Conservation (phyloP, 176 grass and related monocot species). For the Thinopyrum elongatum region DNA sequence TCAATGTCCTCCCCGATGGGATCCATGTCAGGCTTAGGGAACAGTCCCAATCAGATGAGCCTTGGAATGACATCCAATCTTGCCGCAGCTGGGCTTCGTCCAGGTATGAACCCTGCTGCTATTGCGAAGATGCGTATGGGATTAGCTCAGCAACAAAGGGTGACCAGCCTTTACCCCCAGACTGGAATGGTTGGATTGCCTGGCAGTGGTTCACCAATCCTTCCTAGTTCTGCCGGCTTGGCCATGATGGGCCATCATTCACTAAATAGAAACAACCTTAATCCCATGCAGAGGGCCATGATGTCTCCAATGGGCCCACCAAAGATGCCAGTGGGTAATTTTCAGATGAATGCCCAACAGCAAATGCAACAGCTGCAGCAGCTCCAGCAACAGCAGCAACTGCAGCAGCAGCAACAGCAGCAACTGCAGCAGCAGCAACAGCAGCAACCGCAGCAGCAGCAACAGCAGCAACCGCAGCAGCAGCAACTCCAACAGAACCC, state of each 20-base stretch:
- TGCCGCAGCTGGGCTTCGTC: slow-evolving; percentile 43
- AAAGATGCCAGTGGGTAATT: slow-evolving; percentile 72
- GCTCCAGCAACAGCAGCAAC: slow-evolving; percentile 21
- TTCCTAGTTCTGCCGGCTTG: slow-evolving; percentile 59
- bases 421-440: not conserved
- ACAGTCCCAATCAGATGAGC: slow-evolving; percentile 70
- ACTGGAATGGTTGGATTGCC: slow-evolving; percentile 63
- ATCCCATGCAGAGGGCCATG: slow-evolving; percentile 54
- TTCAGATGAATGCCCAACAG: slow-evolving; percentile 68
- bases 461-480: slow-evolving; percentile 16
- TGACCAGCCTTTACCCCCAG: slow-evolving; percentile 56
- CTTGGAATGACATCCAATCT: slow-evolving; percentile 71
- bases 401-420: slow-evolving; percentile 38
- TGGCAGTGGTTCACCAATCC: slow-evolving; percentile 67
- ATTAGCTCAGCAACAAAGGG: slow-evolving; percentile 63
- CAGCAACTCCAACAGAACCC: slow-evolving; percentile 20
- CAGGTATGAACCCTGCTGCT: slow-evolving; percentile 38
- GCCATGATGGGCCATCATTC: slow-evolving; percentile 68
- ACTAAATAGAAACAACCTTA: slow-evolving; percentile 68
- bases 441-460: not conserved
- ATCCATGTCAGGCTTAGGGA: slow-evolving; percentile 56
- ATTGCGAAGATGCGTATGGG: slow-evolving; percentile 52
- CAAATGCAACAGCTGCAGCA: slow-evolving; percentile 23
- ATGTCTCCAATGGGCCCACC: slow-evolving; percentile 89
- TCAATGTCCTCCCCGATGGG: slow-evolving; percentile 60